Evolutionary conservation across 2,329 filamentous ascomycete genomes (phyloP), one percentile per base, ranked within the genome.

Genomic region (Paraconiothyrium sp.): DNA sequence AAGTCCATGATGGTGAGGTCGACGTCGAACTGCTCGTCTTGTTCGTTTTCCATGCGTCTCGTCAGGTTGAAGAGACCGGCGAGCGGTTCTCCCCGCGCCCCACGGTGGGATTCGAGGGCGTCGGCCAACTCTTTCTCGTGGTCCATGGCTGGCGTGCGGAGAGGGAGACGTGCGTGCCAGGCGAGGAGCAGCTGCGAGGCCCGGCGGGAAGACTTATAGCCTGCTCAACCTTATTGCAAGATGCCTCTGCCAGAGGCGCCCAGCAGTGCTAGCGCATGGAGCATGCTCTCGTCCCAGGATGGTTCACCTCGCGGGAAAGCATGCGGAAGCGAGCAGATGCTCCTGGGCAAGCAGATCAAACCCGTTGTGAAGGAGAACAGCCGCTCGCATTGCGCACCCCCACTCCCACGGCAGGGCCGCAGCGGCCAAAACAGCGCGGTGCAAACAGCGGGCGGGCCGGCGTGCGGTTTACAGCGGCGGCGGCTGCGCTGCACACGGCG

Each of bases 1-100:
- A 86, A 88, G 68, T 88, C 86, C n/a, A 87, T 75, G 47, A 87
- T 86, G 71, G 86, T 81, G 39, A 82, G 69, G 64, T 88, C 83
- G 14, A 86, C 82, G 20, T 86, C 83, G 24, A 80, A 69, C 44
- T 81, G 79, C 35, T 77, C 72, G n/a, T 73, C 71, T 1, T 73
- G 70, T 14, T 76, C 72, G n/a, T 64, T 67, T 16, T 76, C 74
- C 75, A 78, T 76, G 9, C 66, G 65, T 10, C 73, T 70, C 14
- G 72, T 76, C 16, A 76, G 69, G 24, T 68, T 72, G 59, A 71
- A 67, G 49, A 76, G 68, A n/a, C 75, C 75, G 4, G 70, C 69
- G 47, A 67, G 61, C 8, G 71, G 64, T n/a, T 72, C 67, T 6
- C 67, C 67, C 14, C 67, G 58, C 22, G 54, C 57, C 39, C 64